Evolutionary conservation across 805 yeast species (phyloP), one percentile per base, ranked within the genome.

Genomic region (Brettanomyces naardenensis): DNA sequence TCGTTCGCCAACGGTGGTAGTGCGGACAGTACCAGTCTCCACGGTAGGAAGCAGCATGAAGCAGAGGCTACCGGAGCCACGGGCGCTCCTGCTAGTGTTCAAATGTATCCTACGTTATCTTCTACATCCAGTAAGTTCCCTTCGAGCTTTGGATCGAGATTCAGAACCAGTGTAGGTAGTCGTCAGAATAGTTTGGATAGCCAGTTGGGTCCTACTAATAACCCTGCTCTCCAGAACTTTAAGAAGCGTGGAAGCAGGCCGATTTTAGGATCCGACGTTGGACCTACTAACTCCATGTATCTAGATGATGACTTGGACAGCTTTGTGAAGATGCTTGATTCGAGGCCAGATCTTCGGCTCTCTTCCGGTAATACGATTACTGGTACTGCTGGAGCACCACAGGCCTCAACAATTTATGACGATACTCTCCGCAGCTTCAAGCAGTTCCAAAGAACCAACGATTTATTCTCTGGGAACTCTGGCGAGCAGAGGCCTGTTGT

Each of bases 111-210:
- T 22, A 46, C 47, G 14, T 11, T 23, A 23, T 42, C 56, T 5
- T 52, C 58, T 1, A 43, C 49, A 2, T 64, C 79, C 0, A 80
- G 84, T 2, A 68, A 78, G 44, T 81, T 79, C 46, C 72, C 85
- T 2, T 77, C 90, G 1, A 79, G 89, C 0, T 80, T 80, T 56
- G 84, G 85, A 0, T 77, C 79, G n/a, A 62, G 84, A 35, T 48
- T 56, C 32, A 49, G 53, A 39, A 48, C 47, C 9, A 42, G 50
- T 2, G 40, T 20, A 5, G 36, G 48, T 6, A 47, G 56, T 19
- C 43, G 62, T 19, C 44, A 58, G 36, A 52, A 52, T 38, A 56
- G 61, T 43, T 27, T 56, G 7, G 62, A 56, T 33, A 54, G 56
- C 7, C 53, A 45, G 19, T 29, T 44, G n/a, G 42, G 37, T 6